Evolutionary conservation across 106 monocot genomes (phyloP), one percentile per base, ranked within the genome.

Genomic region (Apostasia ramifera): DNA sequence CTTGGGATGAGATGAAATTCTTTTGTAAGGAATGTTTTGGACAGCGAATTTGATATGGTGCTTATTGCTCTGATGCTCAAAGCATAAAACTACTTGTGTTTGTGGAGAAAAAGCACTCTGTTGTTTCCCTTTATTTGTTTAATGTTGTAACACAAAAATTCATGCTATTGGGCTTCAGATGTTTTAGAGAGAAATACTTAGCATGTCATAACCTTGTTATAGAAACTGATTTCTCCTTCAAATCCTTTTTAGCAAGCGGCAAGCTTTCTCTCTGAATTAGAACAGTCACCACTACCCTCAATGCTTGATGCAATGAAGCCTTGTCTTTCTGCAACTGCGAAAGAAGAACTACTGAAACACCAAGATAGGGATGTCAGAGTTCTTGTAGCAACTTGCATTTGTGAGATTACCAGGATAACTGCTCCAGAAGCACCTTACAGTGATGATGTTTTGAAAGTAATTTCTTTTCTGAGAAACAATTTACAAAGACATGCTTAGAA

Each of bases 401-500:
- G 92, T 85, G 97, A 98, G 63, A 90, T 98, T 55, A 93, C 87
- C 11, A 70, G 97, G 55, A 90, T 98, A 63, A 98, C 92, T 50
- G 97, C 97, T 47, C 97, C 97, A 38, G 93, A 98, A 74, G 86
- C 92, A 75, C 97, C 97, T 57, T 98, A 90, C 58, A 85, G 77
- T 74, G 97, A 98, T 72, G 90, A 98, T 79, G 77, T 87, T 76
- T 61, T 97, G 59, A 84, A 70, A 92, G 97, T 90, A 83, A 45
- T 14, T 42, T 49, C 66, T 14, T 6, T 64, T 74, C 2, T 63
- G 0, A 2, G 39, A 51, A 40, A 51, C 54, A 44, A 67, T 3
- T 9, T 55, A 46, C 43, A 8, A 26, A 65, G 51, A 11, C 58
- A 39, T 37, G 37, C 56, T 55, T 70, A 40, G 47, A 44, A 47